Evolutionary conservation across 805 yeast genomes (phyloP).

Genomic region (Hanseniaspora occidentalis): DNA sequence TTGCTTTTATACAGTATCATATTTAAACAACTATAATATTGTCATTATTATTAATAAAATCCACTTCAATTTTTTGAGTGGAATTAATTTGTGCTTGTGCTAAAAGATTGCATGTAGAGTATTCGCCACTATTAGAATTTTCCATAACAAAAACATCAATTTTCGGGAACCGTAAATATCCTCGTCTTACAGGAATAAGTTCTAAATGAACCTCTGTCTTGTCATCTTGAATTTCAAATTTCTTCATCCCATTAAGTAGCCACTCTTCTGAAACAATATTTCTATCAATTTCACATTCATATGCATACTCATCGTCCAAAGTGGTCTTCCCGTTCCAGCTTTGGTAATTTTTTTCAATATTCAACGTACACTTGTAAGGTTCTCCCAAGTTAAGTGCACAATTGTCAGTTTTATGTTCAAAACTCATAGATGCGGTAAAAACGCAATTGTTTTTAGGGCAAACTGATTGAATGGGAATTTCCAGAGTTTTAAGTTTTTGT

Average conservation of each 20-base stretch:
- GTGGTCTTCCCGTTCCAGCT: not conserved
- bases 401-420: not conserved
- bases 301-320: conserved; percentile 25
- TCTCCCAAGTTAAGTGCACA: conserved; percentile 4
- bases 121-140: conserved; percentile 25
- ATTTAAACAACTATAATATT: conserved; percentile 4
- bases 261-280: conserved; percentile 43
- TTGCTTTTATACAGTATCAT: not conserved
- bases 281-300: conserved; percentile 25
- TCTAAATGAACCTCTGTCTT: conserved; percentile 23
- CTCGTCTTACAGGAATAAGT: conserved; percentile 65
- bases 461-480: not conserved
- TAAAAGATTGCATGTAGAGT: conserved; percentile 18
- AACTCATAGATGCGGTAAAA: not conserved
- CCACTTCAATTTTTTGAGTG: not conserved
- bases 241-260: conserved; percentile 65
- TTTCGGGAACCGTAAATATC: conserved; percentile 57
- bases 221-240: conserved; percentile 34
- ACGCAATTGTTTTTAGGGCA: not conserved
- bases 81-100: no score
- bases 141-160: no score
- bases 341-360: not conserved
- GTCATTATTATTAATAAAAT: conserved; percentile 3
- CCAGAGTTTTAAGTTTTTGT: not conserved
- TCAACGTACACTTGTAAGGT: conserved; percentile 1